Evolutionary conservation across 2,329 filamentous ascomycete genomes (phyloP).

Genomic region (Fusarium sp.): DNA sequence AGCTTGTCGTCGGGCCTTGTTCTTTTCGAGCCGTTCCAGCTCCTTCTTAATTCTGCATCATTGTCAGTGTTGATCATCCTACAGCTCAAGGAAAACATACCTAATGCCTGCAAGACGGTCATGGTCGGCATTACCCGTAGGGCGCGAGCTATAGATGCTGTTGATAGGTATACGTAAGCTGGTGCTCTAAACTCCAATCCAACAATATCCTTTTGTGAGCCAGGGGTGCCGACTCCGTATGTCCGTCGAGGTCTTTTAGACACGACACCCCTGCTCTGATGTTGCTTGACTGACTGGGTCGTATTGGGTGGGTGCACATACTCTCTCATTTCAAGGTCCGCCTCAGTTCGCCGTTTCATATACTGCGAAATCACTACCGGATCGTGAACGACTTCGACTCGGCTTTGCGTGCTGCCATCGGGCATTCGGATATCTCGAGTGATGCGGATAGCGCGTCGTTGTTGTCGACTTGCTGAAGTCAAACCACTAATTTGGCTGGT

Average conservation of each 20-base stretch:
- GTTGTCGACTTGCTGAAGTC: slow-evolving; percentile 72
- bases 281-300: slow-evolving; percentile 4
- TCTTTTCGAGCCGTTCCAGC: slow-evolving; percentile 86
- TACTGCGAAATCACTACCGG: slow-evolving; percentile 91
- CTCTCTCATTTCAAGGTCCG: slow-evolving; percentile 79
- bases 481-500: slow-evolving; percentile 81
- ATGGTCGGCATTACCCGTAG: slow-evolving; percentile 64
- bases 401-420: slow-evolving; percentile 67
- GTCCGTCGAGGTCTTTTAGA: slow-evolving; percentile 19
- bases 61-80: slow-evolving; percentile 27
- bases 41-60: slow-evolving; percentile 66
- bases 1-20: slow-evolving; percentile 88
- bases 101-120: slow-evolving; percentile 62
- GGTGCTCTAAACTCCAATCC: slow-evolving; percentile 52
- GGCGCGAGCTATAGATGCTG: slow-evolving; percentile 64
- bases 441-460: slow-evolving; percentile 78
- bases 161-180: slow-evolving; percentile 56
- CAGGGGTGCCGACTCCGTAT: slow-evolving; percentile 49
- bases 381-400: slow-evolving; percentile 79
- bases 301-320: slow-evolving; percentile 59
- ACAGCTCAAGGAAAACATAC: slow-evolving; percentile 44
- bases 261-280: neutral
- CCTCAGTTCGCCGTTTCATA: slow-evolving; percentile 78
- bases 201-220: slow-evolving; percentile 48
- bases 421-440: slow-evolving; percentile 67